Percentiles rank a stretch among this genome's conserved stretches.
phyloP scores from a whole-genome alignment of 805 yeast species.

The Jamesozyma rosinii region DNA sequence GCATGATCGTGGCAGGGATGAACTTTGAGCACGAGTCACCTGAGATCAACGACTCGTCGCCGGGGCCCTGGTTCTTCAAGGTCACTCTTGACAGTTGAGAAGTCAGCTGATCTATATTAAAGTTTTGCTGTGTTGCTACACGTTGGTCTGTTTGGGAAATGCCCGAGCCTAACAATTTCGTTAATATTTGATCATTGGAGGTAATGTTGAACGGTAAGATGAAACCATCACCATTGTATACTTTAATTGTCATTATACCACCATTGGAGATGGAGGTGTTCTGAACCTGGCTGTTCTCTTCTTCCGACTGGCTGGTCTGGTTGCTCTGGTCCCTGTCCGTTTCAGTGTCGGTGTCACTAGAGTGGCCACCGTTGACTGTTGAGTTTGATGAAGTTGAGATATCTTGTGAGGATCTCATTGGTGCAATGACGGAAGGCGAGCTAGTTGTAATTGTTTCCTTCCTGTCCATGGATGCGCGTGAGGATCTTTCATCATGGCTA shows the following conservation, averaged over 20 bases:
- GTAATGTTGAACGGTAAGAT: slow-evolving; percentile 62
- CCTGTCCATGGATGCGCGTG: slow-evolving; percentile 5
- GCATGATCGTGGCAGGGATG: slow-evolving; percentile 46
- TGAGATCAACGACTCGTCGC: slow-evolving; percentile 30
- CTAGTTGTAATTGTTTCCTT: slow-evolving; percentile 25
- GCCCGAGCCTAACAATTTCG: slow-evolving; percentile 57
- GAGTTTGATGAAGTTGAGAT: slow-evolving; percentile 16
- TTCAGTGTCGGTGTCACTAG: neutral
- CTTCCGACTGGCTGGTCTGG: neutral
- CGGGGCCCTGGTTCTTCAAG: slow-evolving; percentile 24
- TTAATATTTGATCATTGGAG: slow-evolving; percentile 51
- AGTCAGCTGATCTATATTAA: slow-evolving; percentile 17
- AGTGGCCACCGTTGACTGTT: slow-evolving; percentile 10
- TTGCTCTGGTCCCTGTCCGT: neutral
- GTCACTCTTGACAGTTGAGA: slow-evolving; percentile 23
- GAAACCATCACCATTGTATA: slow-evolving; percentile 61
- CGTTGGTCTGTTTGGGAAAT: slow-evolving; percentile 18
- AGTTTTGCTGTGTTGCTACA: slow-evolving; percentile 3
- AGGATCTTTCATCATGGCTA: neutral
- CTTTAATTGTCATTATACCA: slow-evolving; percentile 69
- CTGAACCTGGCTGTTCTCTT: slow-evolving; percentile 1
- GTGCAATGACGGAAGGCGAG: slow-evolving; percentile 20
- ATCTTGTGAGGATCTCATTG: slow-evolving; percentile 22
- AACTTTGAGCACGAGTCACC: slow-evolving; percentile 26
- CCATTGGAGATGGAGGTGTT: slow-evolving; percentile 24